Percentiles rank a stretch among this genome's conserved stretches.
Conservation (phyloP, 129 eudicot genomes). For the Flaveria sonorensis region DNA sequence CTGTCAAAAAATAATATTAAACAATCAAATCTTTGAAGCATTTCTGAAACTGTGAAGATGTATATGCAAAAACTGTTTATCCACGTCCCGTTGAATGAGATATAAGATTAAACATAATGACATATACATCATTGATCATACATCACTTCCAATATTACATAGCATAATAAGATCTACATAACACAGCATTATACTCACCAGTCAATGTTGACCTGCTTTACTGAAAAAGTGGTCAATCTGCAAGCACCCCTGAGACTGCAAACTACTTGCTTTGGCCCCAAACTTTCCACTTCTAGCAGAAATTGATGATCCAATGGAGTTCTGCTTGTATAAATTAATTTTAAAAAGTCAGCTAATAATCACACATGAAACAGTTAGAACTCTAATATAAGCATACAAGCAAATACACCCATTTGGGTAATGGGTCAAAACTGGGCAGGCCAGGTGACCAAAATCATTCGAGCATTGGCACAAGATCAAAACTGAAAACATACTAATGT, state of each 20-base stretch:
- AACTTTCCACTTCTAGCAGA: conserved; percentile 45
- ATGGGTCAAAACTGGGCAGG: not conserved
- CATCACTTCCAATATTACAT: not conserved
- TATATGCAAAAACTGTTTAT: not conserved
- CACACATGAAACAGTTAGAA: not conserved
- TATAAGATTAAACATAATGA: not conserved
- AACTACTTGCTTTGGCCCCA: conserved; percentile 47
- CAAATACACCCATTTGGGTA: not conserved
- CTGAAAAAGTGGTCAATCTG: conserved; percentile 75
- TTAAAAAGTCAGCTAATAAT: not conserved
- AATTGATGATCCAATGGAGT: conserved; percentile 32
- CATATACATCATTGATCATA: not conserved
- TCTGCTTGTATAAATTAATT: conserved; percentile 39
- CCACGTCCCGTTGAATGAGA: not conserved
- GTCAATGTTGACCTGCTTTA: conserved; percentile 45
- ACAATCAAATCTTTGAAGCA: not conserved
- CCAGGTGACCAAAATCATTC: not conserved
- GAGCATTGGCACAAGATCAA: not conserved
- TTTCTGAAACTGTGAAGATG: not conserved
- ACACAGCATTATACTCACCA: conserved; percentile 1
- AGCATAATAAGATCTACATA: conserved; percentile 15
- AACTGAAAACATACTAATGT: not conserved
- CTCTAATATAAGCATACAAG: not conserved
- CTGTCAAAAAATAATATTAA: not conserved
- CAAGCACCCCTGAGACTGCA: conserved; percentile 53